Base-by-base conservation (phyloP, 2,329 filamentous ascomycete genomes). In the Hymenoscyphus salicellus region DNA sequence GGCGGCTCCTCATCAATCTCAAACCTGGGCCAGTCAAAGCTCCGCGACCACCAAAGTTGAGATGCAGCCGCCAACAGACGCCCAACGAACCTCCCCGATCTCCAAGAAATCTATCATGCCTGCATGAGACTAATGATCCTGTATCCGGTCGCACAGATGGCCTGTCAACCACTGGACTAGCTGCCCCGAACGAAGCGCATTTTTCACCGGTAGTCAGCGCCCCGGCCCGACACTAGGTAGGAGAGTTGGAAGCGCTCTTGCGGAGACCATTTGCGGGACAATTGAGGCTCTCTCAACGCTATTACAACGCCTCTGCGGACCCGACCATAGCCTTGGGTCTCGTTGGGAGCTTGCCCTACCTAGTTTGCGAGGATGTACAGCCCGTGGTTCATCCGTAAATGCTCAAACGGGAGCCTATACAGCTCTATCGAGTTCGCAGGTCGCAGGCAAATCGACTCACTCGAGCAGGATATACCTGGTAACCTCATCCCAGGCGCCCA, bases 1-100 rank as follows among this genome's bases (percentile, higher is more conserved):
- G 58, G 58, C 58, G 26, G 36, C 23, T 17, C 58, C n/a, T 32
- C 33, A 23, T 55, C 57, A 58, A 63, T 60, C 58, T 67, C 67
- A 64, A 67, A 69, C 65, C 33, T 55, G 49, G 61, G 57, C 71
- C 68, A 72, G 67, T 72, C 69, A 69, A 69, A 68, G 66, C 67
- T 61, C 36, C 30, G 43, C 62, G 41, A 56, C 41, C 46, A 49
- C 20, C 38, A 46, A 66, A 70, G 65, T 69, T 72, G 70, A 72
- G 71, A 72, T 71, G 71, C 64, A 69, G 52, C 66, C 62, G 65
- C 61, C 33, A 55, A 57, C 59, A 26, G n/a, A n/a, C 32, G 32
- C 38, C 56, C 41, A 46, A 55, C 46, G 58, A 30, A 23, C 16
- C 30, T 16, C 17, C 23, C 14, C 17, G 26, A 49, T 49, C 43